A percentile compares a stretch with the other conserved stretches of the same genome.
Conservation (phyloP, 2,329 filamentous ascomycete species). For the Xylariaceae sp. region DNA sequence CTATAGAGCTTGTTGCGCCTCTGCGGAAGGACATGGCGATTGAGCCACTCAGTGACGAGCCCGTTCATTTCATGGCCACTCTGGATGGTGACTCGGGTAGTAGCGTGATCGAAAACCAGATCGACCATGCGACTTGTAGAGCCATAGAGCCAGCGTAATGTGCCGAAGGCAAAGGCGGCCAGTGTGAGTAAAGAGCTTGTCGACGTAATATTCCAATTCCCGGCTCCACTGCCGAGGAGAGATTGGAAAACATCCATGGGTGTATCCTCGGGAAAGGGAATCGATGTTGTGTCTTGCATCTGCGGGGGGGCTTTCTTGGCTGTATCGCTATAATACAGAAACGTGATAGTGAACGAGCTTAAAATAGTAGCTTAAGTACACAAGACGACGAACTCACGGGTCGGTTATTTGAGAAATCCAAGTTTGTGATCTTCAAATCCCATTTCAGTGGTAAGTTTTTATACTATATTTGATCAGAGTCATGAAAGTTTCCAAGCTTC, state of each 20-base stretch:
- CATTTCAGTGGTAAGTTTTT: too few species aligned
- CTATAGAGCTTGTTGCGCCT: background rate
- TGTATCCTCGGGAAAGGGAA: background rate
- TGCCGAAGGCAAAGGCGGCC: background rate
- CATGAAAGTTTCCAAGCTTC: too few species aligned
- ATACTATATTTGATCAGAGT: too few species aligned
- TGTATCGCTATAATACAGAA: too few species aligned
- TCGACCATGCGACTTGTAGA: background rate
- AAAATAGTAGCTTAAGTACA: too few species aligned
- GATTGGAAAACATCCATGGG: background rate
- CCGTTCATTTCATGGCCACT: background rate
- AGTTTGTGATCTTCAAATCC: too few species aligned
- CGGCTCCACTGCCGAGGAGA: background rate
- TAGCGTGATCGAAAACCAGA: background rate
- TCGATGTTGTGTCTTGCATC: slow-evolving; percentile 11
- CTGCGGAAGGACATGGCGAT: background rate
- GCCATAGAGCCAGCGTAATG: background rate
- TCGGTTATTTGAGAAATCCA: too few species aligned
- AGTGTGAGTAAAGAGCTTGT: background rate
- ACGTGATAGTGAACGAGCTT: too few species aligned
- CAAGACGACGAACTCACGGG: too few species aligned
- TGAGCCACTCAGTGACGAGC: background rate
- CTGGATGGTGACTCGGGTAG: background rate
- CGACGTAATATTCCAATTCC: background rate
- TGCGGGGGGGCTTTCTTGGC: too few species aligned